Percentiles rank a stretch among this genome's conserved stretches.
Conservation (phyloP, 1,139 yeast genomes). For the Saccharomycopsis hybrid region DNA sequence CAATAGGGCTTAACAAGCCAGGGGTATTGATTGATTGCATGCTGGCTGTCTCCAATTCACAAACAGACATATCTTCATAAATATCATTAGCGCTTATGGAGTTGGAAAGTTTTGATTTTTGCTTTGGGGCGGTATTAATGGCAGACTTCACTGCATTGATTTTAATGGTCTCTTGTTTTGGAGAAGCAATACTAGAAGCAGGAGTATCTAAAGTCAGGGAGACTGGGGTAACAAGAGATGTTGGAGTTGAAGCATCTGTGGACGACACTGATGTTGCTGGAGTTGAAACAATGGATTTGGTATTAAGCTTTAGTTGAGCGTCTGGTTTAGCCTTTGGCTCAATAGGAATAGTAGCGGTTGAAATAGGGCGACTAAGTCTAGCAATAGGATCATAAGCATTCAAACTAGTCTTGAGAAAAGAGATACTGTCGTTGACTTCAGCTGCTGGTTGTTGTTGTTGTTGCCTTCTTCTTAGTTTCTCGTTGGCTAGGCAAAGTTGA, state of each 20-base stretch:
- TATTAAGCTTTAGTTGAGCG: too few species aligned
- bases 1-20: slow-evolving; percentile 7
- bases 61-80: not conserved
- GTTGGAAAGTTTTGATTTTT: slow-evolving; percentile 10
- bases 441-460: not conserved
- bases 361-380: not conserved
- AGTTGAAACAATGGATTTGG: not conserved
- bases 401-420: slow-evolving; percentile 7
- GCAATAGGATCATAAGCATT: slow-evolving; percentile 14
- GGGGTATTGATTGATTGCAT: too few species aligned
- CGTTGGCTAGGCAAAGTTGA: slow-evolving; percentile 18
- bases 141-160: not conserved
- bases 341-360: slow-evolving; percentile 4
- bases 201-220: not conserved
- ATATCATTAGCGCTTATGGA: slow-evolving; percentile 6
- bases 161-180: not conserved
- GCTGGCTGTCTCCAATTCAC: not conserved
- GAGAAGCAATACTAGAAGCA: slow-evolving; percentile 1
- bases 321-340: not conserved
- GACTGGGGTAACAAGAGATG: not conserved
- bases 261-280: not conserved
- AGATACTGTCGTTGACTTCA: slow-evolving; percentile 6
- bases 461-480: slow-evolving; percentile 3
- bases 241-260: not conserved
- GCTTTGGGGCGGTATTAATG: not conserved